Base-by-base conservation (phyloP, 805 yeast genomes). In the Saccharomycopsis sp. region DNA sequence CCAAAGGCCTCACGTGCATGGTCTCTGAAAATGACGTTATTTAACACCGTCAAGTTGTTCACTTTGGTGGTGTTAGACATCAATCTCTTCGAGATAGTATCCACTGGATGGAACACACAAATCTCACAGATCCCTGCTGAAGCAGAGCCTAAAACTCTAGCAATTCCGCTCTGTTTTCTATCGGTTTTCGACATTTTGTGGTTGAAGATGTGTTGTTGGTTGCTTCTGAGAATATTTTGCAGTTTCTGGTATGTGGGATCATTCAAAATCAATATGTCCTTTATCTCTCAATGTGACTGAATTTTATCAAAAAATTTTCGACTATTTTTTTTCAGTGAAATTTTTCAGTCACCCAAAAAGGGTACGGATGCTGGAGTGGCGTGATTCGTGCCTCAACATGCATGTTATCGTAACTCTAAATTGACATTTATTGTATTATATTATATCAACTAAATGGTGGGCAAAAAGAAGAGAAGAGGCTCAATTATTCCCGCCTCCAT, bases 21-120 rank as follows among this genome's bases (percentile, higher is more conserved):
- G 58, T 87, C 87, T 69, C 85, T 84, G 80, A 94, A 94, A 61
- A 94, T 87, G 57, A 94, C 97, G 54, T 79, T 67, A 79, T 94
- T 94, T 66, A 94, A 80, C 72, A 89, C 88, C 41, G 82, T 61
- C 14, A 80, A 67, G 47, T 82, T 78, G 47, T 87, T 71, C 64
- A 93, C 82, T 70, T 76, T 85, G 56, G 89, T 82, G 65, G 82
- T 85, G 75, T 88, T 88, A 41, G 90, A 83, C 96, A 88, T 88
- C 71, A 88, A 80, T 78, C 99, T 87, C 78, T 94, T 94, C 65
- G 99, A 91, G 69, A 91, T 87, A 55, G 99, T 94, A 75, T 94
- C 99, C 42, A 94, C 97, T 20, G 99, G 99, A 75, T 94, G 99
- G 84, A 94, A 94, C 47, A 94, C 96, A 58, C 87, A 96, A 66